phyloP scores from a whole-genome alignment of 352 stramenopile genomes.

The Pythium phragmitis region DNA sequence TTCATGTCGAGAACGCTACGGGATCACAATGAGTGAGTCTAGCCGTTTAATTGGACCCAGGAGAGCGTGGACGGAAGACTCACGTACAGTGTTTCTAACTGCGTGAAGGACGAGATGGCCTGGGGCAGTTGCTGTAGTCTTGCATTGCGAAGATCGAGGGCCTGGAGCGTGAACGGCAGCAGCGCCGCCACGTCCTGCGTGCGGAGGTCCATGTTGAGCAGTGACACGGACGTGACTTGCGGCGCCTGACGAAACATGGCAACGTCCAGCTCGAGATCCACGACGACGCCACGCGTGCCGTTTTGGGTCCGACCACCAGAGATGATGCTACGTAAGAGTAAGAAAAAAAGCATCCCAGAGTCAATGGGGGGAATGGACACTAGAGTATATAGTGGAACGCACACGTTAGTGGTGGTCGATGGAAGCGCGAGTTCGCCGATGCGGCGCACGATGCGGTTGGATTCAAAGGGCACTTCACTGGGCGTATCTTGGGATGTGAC shows the following conservation, averaged over 20 bases:
- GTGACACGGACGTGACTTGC: constrained; percentile 5
- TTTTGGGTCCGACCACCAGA: constrained; percentile 4
- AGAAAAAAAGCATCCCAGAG: background rate
- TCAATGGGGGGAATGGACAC: background rate
- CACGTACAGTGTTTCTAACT: constrained; percentile 11
- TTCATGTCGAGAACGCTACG: constrained; percentile 3
- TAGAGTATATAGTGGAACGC: background rate
- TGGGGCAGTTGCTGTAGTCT: constrained; percentile 5
- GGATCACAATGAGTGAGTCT: background rate
- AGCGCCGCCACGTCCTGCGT: background rate
- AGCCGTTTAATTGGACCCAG: too few relatives aligned
- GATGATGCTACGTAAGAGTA: constrained; percentile 3
- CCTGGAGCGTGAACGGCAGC: background rate
- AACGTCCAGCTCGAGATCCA: constrained; percentile 12
- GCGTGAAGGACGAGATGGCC: background rate
- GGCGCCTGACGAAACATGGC: background rate
- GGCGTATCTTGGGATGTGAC: background rate
- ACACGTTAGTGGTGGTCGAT: constrained; percentile 7
- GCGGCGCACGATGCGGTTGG: constrained; percentile 13
- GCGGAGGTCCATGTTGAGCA: constrained; percentile 19
- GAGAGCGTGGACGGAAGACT: background rate
- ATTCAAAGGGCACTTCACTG: constrained; percentile 9
- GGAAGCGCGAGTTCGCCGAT: constrained; percentile 11
- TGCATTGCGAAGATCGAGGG: constrained; percentile 17
- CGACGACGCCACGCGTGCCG: background rate